phyloP scores from a whole-genome alignment of 73 alveolate species.

The Stentor roeselii region DNA sequence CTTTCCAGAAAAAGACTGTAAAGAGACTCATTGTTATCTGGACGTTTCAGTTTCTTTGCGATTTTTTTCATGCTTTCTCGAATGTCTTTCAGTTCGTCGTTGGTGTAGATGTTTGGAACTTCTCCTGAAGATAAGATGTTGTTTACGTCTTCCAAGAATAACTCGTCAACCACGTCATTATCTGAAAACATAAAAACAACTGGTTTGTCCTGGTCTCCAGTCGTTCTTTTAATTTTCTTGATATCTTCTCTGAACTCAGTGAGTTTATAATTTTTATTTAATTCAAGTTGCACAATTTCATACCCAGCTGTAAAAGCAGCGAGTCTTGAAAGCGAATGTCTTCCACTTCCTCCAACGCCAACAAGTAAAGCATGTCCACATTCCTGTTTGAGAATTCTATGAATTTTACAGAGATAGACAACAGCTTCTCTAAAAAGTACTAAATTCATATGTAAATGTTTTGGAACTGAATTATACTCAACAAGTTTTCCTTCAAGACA shows the following conservation, averaged over 20 bases:
- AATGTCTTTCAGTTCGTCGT: slow-evolving; percentile 93
- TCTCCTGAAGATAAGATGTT: slow-evolving; percentile 96
- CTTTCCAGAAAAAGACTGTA: slow-evolving; percentile 92
- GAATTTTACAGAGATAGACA: slow-evolving; percentile 87
- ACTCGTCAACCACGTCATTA: slow-evolving; percentile 84
- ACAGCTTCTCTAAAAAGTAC: slow-evolving; percentile 93
- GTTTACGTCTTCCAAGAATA: slow-evolving; percentile 98
- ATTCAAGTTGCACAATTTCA: slow-evolving; percentile 81
- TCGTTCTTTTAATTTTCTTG: slow-evolving; percentile 71
- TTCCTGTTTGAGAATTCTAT: slow-evolving; percentile 90
- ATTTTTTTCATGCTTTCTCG: slow-evolving; percentile 89
- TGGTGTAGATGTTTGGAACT: slow-evolving; percentile 95
- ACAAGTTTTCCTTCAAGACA: slow-evolving; percentile 24
- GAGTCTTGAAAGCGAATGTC: slow-evolving; percentile 91
- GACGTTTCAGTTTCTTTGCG: slow-evolving; percentile 33
- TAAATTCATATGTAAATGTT: slow-evolving; percentile 69
- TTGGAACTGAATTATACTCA: slow-evolving; percentile 51
- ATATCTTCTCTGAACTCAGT: slow-evolving; percentile 87
- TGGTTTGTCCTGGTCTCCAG: slow-evolving; percentile 42
- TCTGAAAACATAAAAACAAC: slow-evolving; percentile 46
- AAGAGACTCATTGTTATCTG: slow-evolving; percentile 89
- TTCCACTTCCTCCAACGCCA: slow-evolving; percentile 96
- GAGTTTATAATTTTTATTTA: slow-evolving; percentile 78
- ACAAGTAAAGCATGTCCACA: slow-evolving; percentile 97
- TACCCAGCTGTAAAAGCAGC: slow-evolving; percentile 86